Conservation (phyloP, 139 green algal genomes). For the Chlamydomonas sp. region DNA sequence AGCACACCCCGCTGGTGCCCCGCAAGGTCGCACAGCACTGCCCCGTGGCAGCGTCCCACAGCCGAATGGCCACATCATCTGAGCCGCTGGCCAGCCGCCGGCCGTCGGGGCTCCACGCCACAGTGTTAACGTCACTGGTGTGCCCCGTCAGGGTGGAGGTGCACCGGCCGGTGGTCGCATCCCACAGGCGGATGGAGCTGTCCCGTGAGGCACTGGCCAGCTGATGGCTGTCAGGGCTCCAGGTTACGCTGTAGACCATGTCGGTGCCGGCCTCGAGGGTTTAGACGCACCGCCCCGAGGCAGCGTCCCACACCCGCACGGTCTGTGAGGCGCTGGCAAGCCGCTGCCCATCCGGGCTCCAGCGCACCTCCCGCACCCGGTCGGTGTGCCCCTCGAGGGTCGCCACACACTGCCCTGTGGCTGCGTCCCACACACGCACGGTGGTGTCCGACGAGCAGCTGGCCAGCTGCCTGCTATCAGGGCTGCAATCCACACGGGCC, state of each 20-base stretch:
- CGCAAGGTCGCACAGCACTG: not conserved
- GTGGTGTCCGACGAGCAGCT: not conserved
- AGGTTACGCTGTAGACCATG: not conserved
- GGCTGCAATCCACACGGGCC: not conserved
- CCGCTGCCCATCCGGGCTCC: conserved; percentile 17
- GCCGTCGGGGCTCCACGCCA: conserved; percentile 26
- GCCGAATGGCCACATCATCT: not conserved
- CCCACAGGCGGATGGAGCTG: not conserved
- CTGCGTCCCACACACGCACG: not conserved
- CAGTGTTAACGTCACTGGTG: not conserved
- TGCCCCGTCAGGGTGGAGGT: conserved; percentile 11
- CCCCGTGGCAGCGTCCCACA: conserved; percentile 26
- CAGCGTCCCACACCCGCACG: not conserved
- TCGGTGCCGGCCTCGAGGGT: not conserved
- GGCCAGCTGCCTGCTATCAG: not conserved
- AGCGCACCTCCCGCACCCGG: not conserved
- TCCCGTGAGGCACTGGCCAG: not conserved
- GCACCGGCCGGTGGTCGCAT: conserved; percentile 9
- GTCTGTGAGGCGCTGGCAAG: conserved; percentile 3
- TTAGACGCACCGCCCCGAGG: not conserved
- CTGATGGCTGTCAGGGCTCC: conserved; percentile 9
- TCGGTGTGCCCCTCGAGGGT: not conserved
- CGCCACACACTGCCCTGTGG: not conserved
- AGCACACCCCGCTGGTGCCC: too few species aligned
- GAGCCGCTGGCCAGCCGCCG: conserved; percentile 14